phyloP scores from a whole-genome alignment of 331 rosid species.

The Cydonia oblonga region DNA sequence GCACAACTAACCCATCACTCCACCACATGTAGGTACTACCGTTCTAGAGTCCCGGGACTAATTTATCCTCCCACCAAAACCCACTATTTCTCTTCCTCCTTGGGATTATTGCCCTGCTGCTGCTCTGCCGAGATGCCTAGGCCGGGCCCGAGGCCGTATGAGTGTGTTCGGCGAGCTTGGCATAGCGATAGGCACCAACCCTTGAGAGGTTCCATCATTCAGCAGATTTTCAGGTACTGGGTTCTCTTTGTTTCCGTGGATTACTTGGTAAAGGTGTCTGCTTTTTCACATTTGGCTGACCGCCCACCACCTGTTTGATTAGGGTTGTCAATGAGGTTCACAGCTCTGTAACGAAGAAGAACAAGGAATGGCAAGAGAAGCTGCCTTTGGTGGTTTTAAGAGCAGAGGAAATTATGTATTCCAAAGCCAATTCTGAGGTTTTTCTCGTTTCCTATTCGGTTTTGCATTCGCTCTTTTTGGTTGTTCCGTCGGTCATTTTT shows the following conservation, averaged over 20 bases:
- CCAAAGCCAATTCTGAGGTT: conserved; percentile 98
- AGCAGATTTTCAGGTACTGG: conserved; percentile 92
- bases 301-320: conserved; percentile 73
- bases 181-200: conserved; percentile 83
- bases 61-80: background rate
- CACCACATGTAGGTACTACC: conserved; percentile 29
- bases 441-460: conserved; percentile 10
- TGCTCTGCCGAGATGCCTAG: conserved; percentile 64
- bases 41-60: background rate
- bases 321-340: conserved; percentile 80
- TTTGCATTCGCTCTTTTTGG: background rate
- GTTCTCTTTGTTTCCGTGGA: conserved; percentile 3
- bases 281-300: conserved; percentile 32
- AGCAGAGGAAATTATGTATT: conserved; percentile 98
- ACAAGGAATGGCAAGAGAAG: conserved; percentile 96
- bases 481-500: conserved; percentile 14
- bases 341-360: conserved; percentile 59
- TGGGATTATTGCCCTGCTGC: background rate
- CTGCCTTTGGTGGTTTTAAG: conserved; percentile 72
- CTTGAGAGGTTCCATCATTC: conserved; percentile 82
- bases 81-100: conserved; percentile 14
- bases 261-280: background rate
- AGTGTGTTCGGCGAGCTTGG: conserved; percentile 42
- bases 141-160: conserved; percentile 99
- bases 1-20: conserved; percentile 35